Percentiles rank a stretch among this genome's conserved stretches.
Evolutionary conservation across 2,329 filamentous ascomycete species (phyloP).

Genomic region (Arthrobotrys pseudoclavata): DNA sequence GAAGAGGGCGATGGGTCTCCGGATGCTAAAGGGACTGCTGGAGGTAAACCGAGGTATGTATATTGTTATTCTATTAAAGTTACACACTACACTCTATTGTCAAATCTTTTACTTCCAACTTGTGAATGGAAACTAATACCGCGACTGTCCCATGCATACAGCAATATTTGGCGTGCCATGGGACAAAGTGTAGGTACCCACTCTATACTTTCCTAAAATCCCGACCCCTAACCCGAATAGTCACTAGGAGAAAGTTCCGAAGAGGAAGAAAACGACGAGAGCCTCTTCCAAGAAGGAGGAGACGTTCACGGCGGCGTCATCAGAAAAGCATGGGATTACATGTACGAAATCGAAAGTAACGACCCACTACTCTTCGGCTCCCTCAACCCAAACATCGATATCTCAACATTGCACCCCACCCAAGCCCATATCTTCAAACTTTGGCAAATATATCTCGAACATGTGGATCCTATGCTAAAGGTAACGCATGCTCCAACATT

Average conservation of each 20-base stretch:
- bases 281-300: neutral
- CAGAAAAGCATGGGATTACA: constrained; percentile 69
- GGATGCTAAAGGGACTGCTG: neutral
- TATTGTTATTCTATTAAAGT: too few relatives aligned
- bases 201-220: neutral
- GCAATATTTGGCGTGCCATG: constrained; percentile 69
- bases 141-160: constrained; percentile 61
- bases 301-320: constrained; percentile 66
- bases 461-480: constrained; percentile 81
- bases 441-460: constrained; percentile 81
- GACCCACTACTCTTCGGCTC: constrained; percentile 72
- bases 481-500: constrained; percentile 79
- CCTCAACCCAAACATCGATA: constrained; percentile 66
- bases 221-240: neutral
- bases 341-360: constrained; percentile 65
- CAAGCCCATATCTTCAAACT: constrained; percentile 77
- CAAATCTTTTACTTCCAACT: neutral
- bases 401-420: constrained; percentile 73
- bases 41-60: constrained; percentile 11
- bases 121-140: neutral
- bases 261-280: constrained; percentile 37
- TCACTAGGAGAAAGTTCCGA: constrained; percentile 34
- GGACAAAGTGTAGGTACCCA: constrained; percentile 66
- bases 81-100: too few relatives aligned
- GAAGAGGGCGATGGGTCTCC: constrained; percentile 21